Percentiles rank a stretch among this genome's conserved stretches.
These are phyloP conservation scores for Uromyces viciae-fabae DNA, from an alignment of 1,284 basidiomycete genomes.

Conservation along the genomic window DNA sequence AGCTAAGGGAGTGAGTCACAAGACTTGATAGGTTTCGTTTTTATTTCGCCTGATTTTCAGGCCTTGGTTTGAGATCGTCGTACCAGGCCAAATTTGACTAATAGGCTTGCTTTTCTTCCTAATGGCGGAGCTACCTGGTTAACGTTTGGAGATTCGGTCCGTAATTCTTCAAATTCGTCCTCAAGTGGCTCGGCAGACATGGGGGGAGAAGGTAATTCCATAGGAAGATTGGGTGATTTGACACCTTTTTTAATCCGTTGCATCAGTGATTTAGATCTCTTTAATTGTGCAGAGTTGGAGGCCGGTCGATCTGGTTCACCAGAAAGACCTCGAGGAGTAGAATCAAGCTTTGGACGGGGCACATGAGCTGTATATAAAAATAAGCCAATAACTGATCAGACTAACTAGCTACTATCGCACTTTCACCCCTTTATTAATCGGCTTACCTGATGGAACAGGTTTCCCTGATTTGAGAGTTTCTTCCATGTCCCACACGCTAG, in stretches of 20 bases:
- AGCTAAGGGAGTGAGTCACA: no score
- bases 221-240: slow-evolving; percentile 72
- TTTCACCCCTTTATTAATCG: not conserved
- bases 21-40: no score
- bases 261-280: slow-evolving; percentile 73
- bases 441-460: slow-evolving; percentile 41
- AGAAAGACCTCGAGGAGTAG: not conserved
- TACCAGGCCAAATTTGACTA: slow-evolving; percentile 22
- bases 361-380: not conserved
- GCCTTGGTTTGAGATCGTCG: not conserved
- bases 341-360: not conserved
- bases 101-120: slow-evolving; percentile 27
- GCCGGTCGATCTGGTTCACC: not conserved
- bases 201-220: slow-evolving; percentile 52
- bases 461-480: slow-evolving; percentile 41
- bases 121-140: not conserved
- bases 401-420: not conserved
- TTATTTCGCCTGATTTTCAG: no score
- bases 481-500: slow-evolving; percentile 47
- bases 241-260: slow-evolving; percentile 77
- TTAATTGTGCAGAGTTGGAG: slow-evolving; percentile 50
- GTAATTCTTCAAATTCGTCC: not conserved
- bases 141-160: not conserved
- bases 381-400: not conserved
- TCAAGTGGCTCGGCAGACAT: not conserved